Evolutionary conservation across 805 yeast genomes (phyloP).

Genomic region (Lachancea nothofagi): DNA sequence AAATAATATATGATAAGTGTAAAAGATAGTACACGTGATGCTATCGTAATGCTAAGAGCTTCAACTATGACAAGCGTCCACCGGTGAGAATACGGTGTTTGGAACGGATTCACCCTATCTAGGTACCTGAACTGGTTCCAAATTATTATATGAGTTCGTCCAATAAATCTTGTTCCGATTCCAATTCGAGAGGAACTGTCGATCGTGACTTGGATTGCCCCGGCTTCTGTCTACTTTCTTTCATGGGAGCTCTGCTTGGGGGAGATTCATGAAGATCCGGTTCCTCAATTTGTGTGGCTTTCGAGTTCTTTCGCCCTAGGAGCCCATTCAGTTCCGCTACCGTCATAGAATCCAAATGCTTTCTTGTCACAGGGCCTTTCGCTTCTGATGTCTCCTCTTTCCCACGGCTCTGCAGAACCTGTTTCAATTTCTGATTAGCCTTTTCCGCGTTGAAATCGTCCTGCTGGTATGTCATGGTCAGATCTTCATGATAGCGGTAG

Average conservation of each 20-base stretch:
- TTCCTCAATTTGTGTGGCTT: neutral
- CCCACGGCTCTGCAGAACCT: constrained; percentile 9
- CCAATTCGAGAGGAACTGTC: constrained; percentile 18
- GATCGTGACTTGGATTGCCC: constrained; percentile 6
- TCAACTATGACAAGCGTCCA: no score
- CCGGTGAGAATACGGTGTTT: no score
- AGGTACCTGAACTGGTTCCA: neutral
- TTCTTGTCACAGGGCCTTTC: constrained; percentile 15
- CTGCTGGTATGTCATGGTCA: constrained; percentile 11
- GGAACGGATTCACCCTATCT: neutral
- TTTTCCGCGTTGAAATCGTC: constrained; percentile 5
- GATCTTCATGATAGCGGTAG: constrained; percentile 23
- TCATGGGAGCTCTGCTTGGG: neutral
- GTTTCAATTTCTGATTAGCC: constrained; percentile 12
- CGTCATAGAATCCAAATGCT: constrained; percentile 20
- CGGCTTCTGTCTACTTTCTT: neutral
- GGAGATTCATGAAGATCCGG: neutral
- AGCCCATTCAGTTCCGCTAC: constrained; percentile 18
- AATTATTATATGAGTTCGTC: constrained; percentile 10
- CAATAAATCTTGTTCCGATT: constrained; percentile 22
- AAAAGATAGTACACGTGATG: no score
- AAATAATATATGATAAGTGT: no score
- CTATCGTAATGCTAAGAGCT: no score
- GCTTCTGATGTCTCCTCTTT: neutral
- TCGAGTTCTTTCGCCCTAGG: constrained; percentile 9